Evolutionary conservation across 441 rosid genomes (phyloP).

Genomic region (Erodium texanum): DNA sequence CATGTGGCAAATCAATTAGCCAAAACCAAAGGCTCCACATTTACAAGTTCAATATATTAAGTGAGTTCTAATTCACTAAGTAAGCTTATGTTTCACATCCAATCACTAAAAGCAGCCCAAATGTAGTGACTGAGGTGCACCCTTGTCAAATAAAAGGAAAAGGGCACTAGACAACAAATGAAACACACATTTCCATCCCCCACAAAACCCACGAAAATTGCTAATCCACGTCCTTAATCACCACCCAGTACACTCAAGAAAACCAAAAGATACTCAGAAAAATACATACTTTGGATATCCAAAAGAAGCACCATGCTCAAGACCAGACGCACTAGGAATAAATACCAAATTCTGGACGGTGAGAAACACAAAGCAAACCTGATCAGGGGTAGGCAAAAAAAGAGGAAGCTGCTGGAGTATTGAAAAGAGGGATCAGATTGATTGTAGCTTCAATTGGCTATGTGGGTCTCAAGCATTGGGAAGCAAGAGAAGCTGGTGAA

Average conservation of each 20-base stretch:
- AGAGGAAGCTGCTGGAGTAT: no score
- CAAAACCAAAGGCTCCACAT: neutral
- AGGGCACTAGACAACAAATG: no score
- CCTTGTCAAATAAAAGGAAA: no score
- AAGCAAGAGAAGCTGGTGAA: neutral
- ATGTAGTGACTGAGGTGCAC: no score
- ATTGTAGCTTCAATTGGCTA: slow-evolving; percentile 13
- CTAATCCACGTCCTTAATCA: neutral
- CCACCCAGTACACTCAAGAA: neutral
- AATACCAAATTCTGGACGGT: slow-evolving; percentile 17
- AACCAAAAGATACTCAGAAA: neutral
- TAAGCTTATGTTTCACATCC: no score
- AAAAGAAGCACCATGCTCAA: neutral
- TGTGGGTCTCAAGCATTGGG: neutral
- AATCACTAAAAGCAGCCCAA: no score
- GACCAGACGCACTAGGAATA: neutral
- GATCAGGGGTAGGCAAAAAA: neutral
- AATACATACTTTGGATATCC: neutral
- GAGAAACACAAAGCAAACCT: slow-evolving; percentile 19
- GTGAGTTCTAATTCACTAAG: neutral
- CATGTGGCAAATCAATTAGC: slow-evolving; percentile 6
- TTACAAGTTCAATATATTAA: neutral
- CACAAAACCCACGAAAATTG: neutral
- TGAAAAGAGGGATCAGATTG: slow-evolving; percentile 21
- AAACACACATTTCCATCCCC: neutral